These are phyloP conservation scores for Vicia villosa DNA, from an alignment of 306 rosid genomes.

Conservation along the genomic window DNA sequence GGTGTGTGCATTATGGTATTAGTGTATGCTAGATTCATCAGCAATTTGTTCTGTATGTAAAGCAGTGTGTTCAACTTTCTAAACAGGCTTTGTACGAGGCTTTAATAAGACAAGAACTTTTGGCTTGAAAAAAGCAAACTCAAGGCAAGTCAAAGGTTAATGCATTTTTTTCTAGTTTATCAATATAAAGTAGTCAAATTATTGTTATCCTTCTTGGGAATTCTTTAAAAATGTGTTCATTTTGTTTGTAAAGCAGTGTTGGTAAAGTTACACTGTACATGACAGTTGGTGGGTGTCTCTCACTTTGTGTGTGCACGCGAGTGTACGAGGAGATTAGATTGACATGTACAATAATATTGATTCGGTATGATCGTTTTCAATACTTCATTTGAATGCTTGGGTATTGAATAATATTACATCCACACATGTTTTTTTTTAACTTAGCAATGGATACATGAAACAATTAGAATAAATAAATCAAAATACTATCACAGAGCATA, in stretches of 20 bases:
- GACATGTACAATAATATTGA: too few species aligned
- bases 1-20: not conserved
- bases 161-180: slow-evolving; percentile 11
- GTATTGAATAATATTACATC: too few species aligned
- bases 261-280: slow-evolving; percentile 47
- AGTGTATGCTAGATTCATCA: not conserved
- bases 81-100: slow-evolving; percentile 73
- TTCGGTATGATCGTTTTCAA: too few species aligned
- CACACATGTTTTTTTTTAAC: too few species aligned
- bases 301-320: not conserved
- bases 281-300: slow-evolving; percentile 10
- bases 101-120: slow-evolving; percentile 77
- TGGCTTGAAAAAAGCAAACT: slow-evolving; percentile 54
- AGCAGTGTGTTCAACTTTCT: slow-evolving; percentile 29
- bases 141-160: slow-evolving; percentile 46
- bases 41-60: slow-evolving; percentile 1
- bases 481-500: not conserved
- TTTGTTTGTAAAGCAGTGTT: slow-evolving; percentile 58
- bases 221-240: slow-evolving; percentile 29
- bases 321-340: too few species aligned
- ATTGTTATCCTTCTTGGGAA: not conserved
- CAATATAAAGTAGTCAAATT: not conserved
- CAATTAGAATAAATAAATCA: not conserved
- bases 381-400: too few species aligned
- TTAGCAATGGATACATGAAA: too few species aligned